Conservation (phyloP, 148 eudicot species). For the Rhododendron williamsianum region DNA sequence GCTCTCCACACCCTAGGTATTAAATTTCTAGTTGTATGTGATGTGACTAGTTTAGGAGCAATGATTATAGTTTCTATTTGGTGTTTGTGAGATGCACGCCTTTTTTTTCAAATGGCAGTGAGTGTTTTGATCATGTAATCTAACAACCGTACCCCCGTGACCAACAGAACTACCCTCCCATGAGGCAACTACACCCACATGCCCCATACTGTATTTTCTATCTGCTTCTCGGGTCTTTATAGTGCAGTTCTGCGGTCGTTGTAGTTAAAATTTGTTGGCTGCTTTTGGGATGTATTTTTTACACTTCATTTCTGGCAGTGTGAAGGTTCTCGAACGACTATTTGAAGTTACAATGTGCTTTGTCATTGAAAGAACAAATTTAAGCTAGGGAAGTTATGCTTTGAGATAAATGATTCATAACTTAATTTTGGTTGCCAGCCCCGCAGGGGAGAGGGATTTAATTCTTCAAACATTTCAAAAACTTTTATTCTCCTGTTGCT, state of each 20-base stretch:
- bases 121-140: not conserved
- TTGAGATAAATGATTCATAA: not conserved
- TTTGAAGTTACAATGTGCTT: not conserved
- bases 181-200: not conserved
- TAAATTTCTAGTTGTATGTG: not conserved
- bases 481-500: not conserved
- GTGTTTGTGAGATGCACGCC: not conserved
- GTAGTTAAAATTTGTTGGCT: not conserved
- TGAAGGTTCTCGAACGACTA: not conserved
- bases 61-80: not conserved
- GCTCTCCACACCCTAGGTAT: slow-evolving; percentile 56
- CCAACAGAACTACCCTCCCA: not conserved
- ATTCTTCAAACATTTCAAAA: not conserved
- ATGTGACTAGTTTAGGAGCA: not conserved
- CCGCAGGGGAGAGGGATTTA: not conserved
- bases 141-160: not conserved
- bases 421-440: not conserved
- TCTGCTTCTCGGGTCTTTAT: not conserved
- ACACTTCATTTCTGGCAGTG: not conserved
- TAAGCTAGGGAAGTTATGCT: not conserved
- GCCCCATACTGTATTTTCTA: not conserved
- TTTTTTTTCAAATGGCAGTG: not conserved
- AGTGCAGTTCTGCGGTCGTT: not conserved
- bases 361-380: not conserved
- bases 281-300: not conserved